Percentiles rank a stretch among this genome's conserved stretches.
phyloP scores from a whole-genome alignment of 202 grass and related monocot species.

The Cymbopogon flexuosus region DNA sequence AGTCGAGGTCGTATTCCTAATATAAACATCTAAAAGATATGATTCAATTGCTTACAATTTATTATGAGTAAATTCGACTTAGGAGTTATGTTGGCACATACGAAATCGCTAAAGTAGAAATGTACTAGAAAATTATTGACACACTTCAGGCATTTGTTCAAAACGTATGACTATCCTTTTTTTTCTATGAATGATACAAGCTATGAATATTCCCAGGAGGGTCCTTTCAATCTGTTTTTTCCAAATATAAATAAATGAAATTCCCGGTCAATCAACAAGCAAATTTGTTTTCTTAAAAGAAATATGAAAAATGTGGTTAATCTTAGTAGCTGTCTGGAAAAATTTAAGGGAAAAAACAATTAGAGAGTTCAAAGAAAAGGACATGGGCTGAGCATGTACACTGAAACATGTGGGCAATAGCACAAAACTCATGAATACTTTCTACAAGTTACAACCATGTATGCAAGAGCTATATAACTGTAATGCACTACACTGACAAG shows the following conservation, averaged over 20 bases:
- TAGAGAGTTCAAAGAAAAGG: neutral
- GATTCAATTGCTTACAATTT: slow-evolving; percentile 4
- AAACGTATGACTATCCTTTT: neutral
- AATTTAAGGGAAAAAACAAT: too few relatives aligned
- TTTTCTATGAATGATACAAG: neutral
- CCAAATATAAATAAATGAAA: neutral
- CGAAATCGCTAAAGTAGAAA: neutral
- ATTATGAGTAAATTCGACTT: neutral
- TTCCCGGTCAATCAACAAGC: neutral
- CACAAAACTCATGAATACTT: neutral
- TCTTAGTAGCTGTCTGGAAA: too few relatives aligned
- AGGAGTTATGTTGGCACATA: neutral
- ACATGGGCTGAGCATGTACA: neutral
- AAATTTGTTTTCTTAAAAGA: too few relatives aligned
- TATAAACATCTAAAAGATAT: slow-evolving; percentile 13
- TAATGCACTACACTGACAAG: neutral
- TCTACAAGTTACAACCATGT: neutral
- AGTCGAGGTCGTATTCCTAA: slow-evolving; percentile 26
- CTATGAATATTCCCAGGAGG: neutral
- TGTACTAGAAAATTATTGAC: neutral
- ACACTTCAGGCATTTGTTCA: neutral
- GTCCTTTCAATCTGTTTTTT: neutral
- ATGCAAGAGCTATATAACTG: neutral
- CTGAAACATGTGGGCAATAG: neutral
- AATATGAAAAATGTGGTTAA: too few relatives aligned